These are phyloP conservation scores for Jamesozyma lodderae DNA, from an alignment of 805 yeast genomes.

Conservation along the genomic window DNA sequence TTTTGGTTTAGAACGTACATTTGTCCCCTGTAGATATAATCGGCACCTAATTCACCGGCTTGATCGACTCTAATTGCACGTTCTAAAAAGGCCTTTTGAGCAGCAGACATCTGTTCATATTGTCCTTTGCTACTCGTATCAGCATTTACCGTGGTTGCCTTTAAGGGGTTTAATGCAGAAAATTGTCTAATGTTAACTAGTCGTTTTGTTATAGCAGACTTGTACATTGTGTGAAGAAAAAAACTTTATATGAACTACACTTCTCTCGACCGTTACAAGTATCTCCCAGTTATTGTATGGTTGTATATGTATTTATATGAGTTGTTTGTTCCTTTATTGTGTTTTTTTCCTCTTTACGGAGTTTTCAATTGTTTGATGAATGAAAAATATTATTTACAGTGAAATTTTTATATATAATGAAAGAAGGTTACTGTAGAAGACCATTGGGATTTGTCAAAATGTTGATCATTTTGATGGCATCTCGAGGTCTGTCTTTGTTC, in stretches of 20 bases:
- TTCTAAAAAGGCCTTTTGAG: slow-evolving; percentile 64
- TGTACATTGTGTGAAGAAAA: too few species aligned
- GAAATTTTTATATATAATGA: too few species aligned
- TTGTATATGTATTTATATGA: not conserved
- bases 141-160: slow-evolving; percentile 2
- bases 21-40: slow-evolving; percentile 88
- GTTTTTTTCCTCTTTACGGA: too few species aligned
- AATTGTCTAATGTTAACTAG: slow-evolving; percentile 4
- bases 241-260: too few species aligned
- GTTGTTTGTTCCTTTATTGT: too few species aligned
- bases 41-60: slow-evolving; percentile 96
- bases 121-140: too few species aligned
- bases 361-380: too few species aligned
- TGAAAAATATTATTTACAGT: too few species aligned
- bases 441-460: slow-evolving; percentile 28
- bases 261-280: too few species aligned
- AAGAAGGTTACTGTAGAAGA: too few species aligned
- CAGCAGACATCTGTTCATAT: slow-evolving; percentile 31
- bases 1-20: slow-evolving; percentile 61
- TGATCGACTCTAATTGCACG: slow-evolving; percentile 86
- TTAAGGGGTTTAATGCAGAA: slow-evolving; percentile 12
- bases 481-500: slow-evolving; percentile 72
- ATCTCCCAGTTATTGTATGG: too few species aligned
- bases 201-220: not conserved
- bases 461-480: slow-evolving; percentile 59